These are phyloP conservation scores for Saccharomycopsis amapae DNA, from an alignment of 805 yeast species.

Conservation along the genomic window DNA sequence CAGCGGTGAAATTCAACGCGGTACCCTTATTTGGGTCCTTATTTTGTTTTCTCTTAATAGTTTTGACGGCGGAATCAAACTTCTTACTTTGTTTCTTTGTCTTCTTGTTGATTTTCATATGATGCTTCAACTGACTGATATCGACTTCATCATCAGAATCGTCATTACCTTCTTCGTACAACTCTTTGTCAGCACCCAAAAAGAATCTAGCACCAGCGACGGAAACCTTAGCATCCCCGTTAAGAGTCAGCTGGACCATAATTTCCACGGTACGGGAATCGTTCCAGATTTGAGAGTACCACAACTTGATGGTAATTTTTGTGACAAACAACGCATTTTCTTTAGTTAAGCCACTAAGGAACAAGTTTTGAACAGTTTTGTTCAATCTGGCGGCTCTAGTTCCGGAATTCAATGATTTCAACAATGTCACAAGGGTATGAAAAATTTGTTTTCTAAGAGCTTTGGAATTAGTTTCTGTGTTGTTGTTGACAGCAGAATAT, in stretches of 20 bases:
- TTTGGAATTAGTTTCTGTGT: slow-evolving; percentile 61
- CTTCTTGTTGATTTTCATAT: slow-evolving; percentile 76
- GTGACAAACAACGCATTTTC: slow-evolving; percentile 95
- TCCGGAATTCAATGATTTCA: slow-evolving; percentile 82
- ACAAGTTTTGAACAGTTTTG: slow-evolving; percentile 82
- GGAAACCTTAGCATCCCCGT: slow-evolving; percentile 79
- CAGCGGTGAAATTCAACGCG: slow-evolving; percentile 84
- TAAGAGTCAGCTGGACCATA: slow-evolving; percentile 92
- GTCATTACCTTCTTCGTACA: slow-evolving; percentile 69
- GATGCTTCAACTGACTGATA: slow-evolving; percentile 51
- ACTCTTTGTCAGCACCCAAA: slow-evolving; percentile 87
- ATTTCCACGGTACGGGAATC: slow-evolving; percentile 95
- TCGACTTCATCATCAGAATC: slow-evolving; percentile 69
- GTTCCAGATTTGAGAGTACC: slow-evolving; percentile 99
- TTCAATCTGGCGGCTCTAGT: slow-evolving; percentile 85
- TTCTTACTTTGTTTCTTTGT: slow-evolving; percentile 73
- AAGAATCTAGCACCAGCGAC: slow-evolving; percentile 87
- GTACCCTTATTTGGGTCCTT: slow-evolving; percentile 32
- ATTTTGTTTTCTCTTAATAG: slow-evolving; percentile 52
- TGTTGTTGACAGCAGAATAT: slow-evolving; percentile 45
- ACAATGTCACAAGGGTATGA: slow-evolving; percentile 63
- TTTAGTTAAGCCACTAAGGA: slow-evolving; percentile 73
- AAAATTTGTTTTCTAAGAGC: slow-evolving; percentile 78
- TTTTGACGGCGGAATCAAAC: slow-evolving; percentile 65
- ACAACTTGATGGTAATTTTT: slow-evolving; percentile 84